Percentiles rank a stretch among this genome's conserved stretches.
phyloP scores from a whole-genome alignment of 2,329 filamentous ascomycete species.

The Phialophora verrucosa region DNA sequence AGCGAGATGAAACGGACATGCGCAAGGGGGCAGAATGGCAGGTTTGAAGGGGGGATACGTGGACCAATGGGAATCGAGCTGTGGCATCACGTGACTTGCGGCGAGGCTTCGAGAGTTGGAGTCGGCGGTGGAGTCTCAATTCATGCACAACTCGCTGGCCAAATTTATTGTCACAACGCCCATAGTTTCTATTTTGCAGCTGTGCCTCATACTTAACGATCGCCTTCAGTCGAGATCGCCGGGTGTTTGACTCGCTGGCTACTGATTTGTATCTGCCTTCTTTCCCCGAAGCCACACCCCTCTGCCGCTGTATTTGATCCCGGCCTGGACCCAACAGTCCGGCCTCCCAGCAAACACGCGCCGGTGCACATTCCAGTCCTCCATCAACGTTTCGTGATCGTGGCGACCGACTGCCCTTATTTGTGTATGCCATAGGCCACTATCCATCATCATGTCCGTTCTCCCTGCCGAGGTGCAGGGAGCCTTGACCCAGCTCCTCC shows the following conservation, averaged over 20 bases:
- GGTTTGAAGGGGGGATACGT: slow-evolving; percentile 16
- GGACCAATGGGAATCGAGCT: slow-evolving; percentile 16
- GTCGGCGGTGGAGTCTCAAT: slow-evolving; percentile 20
- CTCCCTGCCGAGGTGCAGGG: slow-evolving; percentile 82
- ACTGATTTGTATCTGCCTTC: background rate
- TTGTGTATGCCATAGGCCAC: slow-evolving; percentile 24
- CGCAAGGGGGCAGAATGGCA: slow-evolving; percentile 16
- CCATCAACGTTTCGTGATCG: background rate
- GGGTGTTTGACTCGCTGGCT: background rate
- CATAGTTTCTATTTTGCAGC: background rate
- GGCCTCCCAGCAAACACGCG: slow-evolving; percentile 12
- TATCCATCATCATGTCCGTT: slow-evolving; percentile 71
- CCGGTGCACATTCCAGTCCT: slow-evolving; percentile 17
- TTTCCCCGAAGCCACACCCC: background rate
- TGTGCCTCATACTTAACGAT: background rate
- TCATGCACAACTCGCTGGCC: slow-evolving; percentile 14
- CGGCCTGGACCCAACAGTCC: background rate
- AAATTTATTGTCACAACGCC: slow-evolving; percentile 21
- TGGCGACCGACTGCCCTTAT: background rate
- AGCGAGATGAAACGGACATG: slow-evolving; percentile 24
- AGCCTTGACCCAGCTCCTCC: slow-evolving; percentile 83
- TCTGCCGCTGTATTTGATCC: slow-evolving; percentile 3
- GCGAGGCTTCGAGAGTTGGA: slow-evolving; percentile 13
- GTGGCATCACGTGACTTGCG: background rate
- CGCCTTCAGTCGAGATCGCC: background rate